phyloP scores from a whole-genome alignment of 2,329 filamentous ascomycete genomes.

The Knufia fluminis region DNA sequence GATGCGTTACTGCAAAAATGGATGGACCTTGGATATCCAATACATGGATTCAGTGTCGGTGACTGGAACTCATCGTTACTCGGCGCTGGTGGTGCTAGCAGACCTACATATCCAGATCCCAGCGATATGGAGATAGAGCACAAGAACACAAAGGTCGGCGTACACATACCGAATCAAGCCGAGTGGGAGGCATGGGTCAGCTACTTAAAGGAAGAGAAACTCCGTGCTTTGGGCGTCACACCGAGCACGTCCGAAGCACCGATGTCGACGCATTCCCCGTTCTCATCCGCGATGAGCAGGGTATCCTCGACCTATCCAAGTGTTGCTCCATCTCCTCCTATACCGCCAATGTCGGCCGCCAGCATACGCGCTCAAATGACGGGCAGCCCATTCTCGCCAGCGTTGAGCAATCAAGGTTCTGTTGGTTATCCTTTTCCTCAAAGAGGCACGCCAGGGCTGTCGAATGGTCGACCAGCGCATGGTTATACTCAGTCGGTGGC shows the following conservation, averaged over 20 bases:
- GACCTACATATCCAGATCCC: conserved; percentile 35
- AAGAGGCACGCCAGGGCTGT: conserved; percentile 42
- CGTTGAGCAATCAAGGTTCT: conserved; percentile 55
- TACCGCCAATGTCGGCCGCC: conserved; percentile 67
- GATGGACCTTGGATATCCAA: conserved; percentile 36
- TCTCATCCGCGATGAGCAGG: conserved; percentile 54
- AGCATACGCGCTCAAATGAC: conserved; percentile 56
- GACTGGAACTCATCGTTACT: conserved; percentile 24
- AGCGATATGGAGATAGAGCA: conserved; percentile 30
- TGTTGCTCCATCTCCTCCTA: conserved; percentile 71
- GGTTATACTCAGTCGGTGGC: conserved; percentile 66
- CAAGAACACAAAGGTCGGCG: conserved; percentile 26
- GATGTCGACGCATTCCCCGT: conserved; percentile 52
- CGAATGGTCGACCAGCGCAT: conserved; percentile 33
- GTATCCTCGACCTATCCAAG: conserved; percentile 65
- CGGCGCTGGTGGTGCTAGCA: conserved; percentile 29
- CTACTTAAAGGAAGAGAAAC: conserved; percentile 78
- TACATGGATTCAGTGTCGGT: conserved; percentile 32
- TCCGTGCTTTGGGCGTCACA: conserved; percentile 81
- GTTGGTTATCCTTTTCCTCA: conserved; percentile 39
- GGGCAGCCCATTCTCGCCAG: conserved; percentile 54
- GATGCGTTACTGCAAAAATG: conserved; percentile 32
- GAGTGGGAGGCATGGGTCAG: conserved; percentile 73
- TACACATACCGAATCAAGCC: conserved; percentile 37
- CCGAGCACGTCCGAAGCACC: conserved; percentile 63